Evolutionary conservation across 768 basidiomycete genomes (phyloP).

Genomic region (Tricholoma hemisulphureum): DNA sequence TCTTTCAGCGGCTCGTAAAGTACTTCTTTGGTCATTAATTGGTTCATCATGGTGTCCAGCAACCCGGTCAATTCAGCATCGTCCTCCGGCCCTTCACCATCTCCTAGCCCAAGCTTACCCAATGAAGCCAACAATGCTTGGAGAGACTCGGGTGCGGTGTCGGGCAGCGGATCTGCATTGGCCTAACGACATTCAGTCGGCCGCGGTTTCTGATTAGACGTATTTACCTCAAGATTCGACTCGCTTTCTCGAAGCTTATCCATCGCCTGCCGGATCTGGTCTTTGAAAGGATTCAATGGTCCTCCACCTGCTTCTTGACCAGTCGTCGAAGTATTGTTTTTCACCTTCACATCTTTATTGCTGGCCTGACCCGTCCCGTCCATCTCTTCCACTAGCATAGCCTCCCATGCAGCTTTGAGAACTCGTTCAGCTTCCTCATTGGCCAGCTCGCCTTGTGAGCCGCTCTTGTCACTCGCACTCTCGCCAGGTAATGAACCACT

Average conservation of each 20-base stretch:
- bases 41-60: slow-evolving; percentile 79
- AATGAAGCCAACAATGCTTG: slow-evolving; percentile 55
- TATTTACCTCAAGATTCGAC: slow-evolving; percentile 45
- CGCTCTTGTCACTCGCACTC: slow-evolving; percentile 17
- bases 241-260: slow-evolving; percentile 72
- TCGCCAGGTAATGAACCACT: slow-evolving; percentile 23
- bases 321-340: background rate
- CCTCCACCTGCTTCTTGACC: background rate
- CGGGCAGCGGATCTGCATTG: slow-evolving; percentile 15
- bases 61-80: slow-evolving; percentile 61
- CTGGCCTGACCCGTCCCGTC: slow-evolving; percentile 33
- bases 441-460: slow-evolving; percentile 24
- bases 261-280: slow-evolving; percentile 69
- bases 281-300: slow-evolving; percentile 49
- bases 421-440: slow-evolving; percentile 35
- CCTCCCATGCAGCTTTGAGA: slow-evolving; percentile 67
- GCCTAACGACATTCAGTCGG: background rate
- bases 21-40: slow-evolving; percentile 78
- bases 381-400: slow-evolving; percentile 66
- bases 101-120: slow-evolving; percentile 34
- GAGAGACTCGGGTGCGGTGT: slow-evolving; percentile 36
- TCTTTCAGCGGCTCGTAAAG: slow-evolving; percentile 89
- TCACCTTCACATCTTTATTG: slow-evolving; percentile 3
- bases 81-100: slow-evolving; percentile 30
- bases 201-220: too few relatives aligned